Evolutionary conservation across 331 rosid genomes (phyloP).

Genomic region (Pyracantha coccinea): DNA sequence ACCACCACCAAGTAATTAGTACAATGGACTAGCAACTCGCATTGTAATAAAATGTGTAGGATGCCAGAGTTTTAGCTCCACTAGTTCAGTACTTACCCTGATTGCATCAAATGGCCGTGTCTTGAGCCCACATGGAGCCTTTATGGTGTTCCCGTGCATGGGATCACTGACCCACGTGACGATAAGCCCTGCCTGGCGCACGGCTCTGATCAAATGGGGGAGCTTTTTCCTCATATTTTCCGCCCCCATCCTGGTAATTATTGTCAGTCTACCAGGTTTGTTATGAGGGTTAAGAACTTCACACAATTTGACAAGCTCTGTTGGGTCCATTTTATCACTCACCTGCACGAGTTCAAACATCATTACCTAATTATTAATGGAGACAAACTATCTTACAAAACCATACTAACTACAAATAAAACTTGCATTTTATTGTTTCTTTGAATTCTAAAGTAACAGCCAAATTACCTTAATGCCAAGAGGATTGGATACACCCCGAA

Average conservation of each 20-base stretch:
- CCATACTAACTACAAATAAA: neutral
- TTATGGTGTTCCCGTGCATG: conserved; percentile 44
- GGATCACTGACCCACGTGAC: conserved; percentile 47
- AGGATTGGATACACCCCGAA: conserved; percentile 39
- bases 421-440: neutral
- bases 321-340: conserved; percentile 42
- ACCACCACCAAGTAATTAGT: neutral
- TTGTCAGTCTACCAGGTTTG: conserved; percentile 33
- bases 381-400: neutral
- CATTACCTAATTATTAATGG: neutral
- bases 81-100: conserved; percentile 19
- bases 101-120: conserved; percentile 34
- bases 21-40: neutral
- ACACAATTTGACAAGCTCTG: conserved; percentile 34
- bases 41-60: neutral
- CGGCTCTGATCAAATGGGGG: conserved; percentile 34
- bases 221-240: conserved; percentile 39
- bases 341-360: conserved; percentile 22
- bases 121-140: conserved; percentile 39
- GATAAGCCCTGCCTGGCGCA: conserved; percentile 33
- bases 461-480: conserved; percentile 32
- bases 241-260: conserved; percentile 45
- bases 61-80: neutral
- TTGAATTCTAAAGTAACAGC: neutral
- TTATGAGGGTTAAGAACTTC: conserved; percentile 30